Evolutionary conservation across 2,329 filamentous ascomycete species (phyloP).

Genomic region (Fusarium brevicatenulatum): DNA sequence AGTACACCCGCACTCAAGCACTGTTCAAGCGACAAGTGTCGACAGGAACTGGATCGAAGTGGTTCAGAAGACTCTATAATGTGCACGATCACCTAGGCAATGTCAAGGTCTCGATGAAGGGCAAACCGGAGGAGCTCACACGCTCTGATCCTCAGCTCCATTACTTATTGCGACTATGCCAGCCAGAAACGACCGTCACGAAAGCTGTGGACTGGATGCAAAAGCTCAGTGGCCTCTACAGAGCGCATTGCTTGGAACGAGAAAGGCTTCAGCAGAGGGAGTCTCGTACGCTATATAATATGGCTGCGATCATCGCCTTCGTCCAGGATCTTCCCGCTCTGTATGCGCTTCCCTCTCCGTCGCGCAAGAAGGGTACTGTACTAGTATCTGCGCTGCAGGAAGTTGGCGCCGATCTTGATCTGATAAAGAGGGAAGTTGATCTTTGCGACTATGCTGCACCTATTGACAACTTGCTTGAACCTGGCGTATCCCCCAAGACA

Average conservation of each 20-base stretch:
- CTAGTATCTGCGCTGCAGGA: conserved; percentile 49
- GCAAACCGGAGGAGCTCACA: conserved; percentile 53
- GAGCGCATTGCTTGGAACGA: conserved; percentile 46
- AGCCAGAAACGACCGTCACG: conserved; percentile 48
- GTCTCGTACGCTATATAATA: conserved; percentile 48
- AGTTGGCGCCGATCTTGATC: conserved; percentile 52
- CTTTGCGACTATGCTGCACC: conserved; percentile 53
- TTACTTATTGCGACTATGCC: conserved; percentile 58
- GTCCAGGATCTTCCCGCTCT: conserved; percentile 50
- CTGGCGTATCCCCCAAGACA: conserved; percentile 50
- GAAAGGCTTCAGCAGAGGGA: conserved; percentile 50
- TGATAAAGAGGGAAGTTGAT: conserved; percentile 52
- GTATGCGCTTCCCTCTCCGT: conserved; percentile 51
- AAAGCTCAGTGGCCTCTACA: conserved; percentile 53
- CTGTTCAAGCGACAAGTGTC: conserved; percentile 55
- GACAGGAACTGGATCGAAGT: conserved; percentile 48
- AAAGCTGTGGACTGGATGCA: conserved; percentile 54
- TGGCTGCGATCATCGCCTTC: conserved; percentile 53
- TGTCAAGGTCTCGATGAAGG: conserved; percentile 53
- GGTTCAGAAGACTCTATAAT: conserved; percentile 51
- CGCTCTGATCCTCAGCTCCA: conserved; percentile 53
- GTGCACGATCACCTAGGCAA: conserved; percentile 51
- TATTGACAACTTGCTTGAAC: conserved; percentile 55
- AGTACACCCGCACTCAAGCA: conserved; percentile 53
- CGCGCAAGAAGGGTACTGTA: conserved; percentile 52